These are phyloP conservation scores for Catharanthus roseus DNA, from an alignment of 257 asterid genomes.

Conservation along the genomic window DNA sequence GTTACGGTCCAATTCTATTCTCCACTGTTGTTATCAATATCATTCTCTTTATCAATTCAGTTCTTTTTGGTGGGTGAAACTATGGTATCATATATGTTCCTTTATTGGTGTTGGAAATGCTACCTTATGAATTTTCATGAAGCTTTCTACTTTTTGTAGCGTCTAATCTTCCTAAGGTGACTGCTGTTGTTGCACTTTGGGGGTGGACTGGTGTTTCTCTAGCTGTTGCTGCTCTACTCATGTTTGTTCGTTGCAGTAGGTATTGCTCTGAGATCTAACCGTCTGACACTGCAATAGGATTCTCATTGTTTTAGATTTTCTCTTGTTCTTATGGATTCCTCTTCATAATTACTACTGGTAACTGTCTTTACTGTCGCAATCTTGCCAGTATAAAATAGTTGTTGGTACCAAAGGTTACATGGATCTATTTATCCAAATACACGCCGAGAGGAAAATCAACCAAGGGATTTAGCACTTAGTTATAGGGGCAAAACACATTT, in stretches of 20 bases:
- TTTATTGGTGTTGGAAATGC: slow-evolving; percentile 14
- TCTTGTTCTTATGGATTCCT: background rate
- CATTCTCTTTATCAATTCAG: slow-evolving; percentile 71
- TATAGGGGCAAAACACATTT: background rate
- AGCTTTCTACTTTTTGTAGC: slow-evolving; percentile 47
- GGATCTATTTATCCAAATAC: background rate
- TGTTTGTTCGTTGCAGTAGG: slow-evolving; percentile 83
- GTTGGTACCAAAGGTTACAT: background rate
- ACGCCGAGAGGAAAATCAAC: background rate
- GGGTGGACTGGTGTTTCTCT: slow-evolving; percentile 82
- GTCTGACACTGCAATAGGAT: background rate
- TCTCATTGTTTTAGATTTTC: background rate
- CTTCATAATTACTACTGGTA: background rate
- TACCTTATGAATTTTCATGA: slow-evolving; percentile 30
- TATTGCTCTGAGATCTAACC: slow-evolving; percentile 20
- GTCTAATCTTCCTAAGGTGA: slow-evolving; percentile 69
- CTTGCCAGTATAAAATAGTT: background rate
- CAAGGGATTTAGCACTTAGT: background rate
- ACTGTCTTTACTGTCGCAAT: background rate
- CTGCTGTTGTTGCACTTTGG: slow-evolving; percentile 94
- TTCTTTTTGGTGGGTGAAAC: slow-evolving; percentile 64
- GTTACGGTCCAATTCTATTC: slow-evolving; percentile 84
- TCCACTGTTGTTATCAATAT: slow-evolving; percentile 43
- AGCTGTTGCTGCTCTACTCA: slow-evolving; percentile 62
- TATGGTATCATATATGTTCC: slow-evolving; percentile 5